These are phyloP conservation scores for Juglanconis sp. DNA, from an alignment of 2,329 filamentous ascomycete species.

Conservation along the genomic window DNA sequence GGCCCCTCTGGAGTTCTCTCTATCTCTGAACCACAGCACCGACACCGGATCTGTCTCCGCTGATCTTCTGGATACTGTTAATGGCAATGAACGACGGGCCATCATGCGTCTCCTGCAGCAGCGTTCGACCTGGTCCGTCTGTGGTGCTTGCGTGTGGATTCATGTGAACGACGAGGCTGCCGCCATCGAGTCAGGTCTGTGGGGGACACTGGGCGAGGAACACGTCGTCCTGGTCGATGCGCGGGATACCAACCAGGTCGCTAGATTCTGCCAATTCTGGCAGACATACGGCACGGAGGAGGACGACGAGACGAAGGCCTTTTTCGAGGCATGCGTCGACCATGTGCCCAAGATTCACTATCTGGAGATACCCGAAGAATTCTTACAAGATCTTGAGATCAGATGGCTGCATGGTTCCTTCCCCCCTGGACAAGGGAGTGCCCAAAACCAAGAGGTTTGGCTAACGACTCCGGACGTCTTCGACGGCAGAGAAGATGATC, in stretches of 20 bases:
- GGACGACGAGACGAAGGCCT: neutral
- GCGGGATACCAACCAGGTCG: neutral
- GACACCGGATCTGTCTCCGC: neutral
- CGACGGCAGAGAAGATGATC: neutral
- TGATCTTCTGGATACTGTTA: neutral
- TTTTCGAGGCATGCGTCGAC: neutral
- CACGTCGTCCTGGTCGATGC: conserved; percentile 2
- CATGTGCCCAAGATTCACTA: neutral
- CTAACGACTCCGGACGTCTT: neutral
- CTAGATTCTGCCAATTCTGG: neutral
- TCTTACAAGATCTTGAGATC: neutral
- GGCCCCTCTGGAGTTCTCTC: neutral
- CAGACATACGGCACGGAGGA: neutral
- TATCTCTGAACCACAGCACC: neutral
- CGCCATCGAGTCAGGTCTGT: neutral
- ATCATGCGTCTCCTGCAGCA: neutral
- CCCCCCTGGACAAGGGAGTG: neutral
- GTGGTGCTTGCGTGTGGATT: neutral
- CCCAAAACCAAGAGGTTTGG: neutral
- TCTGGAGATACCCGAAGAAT: neutral
- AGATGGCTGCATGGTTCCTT: neutral
- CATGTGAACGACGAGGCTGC: neutral
- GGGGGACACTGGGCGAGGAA: conserved; percentile 3
- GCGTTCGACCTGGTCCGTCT: neutral
- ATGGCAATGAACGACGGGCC: too few relatives aligned